Evolutionary conservation across 1,284 basidiomycete genomes (phyloP).

Genomic region (Cryptococcus amylolentus): DNA sequence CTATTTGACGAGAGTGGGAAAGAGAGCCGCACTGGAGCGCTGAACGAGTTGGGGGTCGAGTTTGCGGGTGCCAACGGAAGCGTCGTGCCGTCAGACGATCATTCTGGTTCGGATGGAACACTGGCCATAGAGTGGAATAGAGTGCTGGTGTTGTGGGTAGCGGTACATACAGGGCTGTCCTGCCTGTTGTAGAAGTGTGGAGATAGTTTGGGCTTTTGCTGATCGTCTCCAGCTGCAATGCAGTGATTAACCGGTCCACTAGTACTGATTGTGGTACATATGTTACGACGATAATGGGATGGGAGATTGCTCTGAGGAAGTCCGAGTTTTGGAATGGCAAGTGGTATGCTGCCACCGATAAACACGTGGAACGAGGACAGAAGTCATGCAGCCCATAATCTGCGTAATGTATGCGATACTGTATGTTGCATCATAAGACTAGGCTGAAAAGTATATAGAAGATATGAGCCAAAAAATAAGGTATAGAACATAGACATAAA

Average conservation of each 20-base stretch:
- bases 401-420: neutral
- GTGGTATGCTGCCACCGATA: no score
- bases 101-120: neutral
- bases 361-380: no score
- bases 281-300: no score
- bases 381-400: no score
- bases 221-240: no score
- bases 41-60: constrained; percentile 25
- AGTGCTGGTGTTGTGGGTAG: neutral
- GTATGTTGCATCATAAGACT: constrained; percentile 1
- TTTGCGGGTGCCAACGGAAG: constrained; percentile 26
- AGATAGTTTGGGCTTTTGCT: no score
- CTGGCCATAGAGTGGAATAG: no score
- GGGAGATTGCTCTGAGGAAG: no score
- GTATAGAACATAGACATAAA: constrained; percentile 3
- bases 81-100: neutral
- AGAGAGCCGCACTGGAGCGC: constrained; percentile 18
- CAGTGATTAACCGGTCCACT: no score
- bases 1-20: constrained; percentile 18
- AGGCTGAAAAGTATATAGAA: neutral
- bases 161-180: no score
- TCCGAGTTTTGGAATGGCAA: no score
- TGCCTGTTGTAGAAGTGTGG: neutral
- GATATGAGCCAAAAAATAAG: neutral
- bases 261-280: no score